Base-by-base conservation (phyloP, 2,329 filamentous ascomycete species). In the Pseudogymnoascus pannorum region DNA sequence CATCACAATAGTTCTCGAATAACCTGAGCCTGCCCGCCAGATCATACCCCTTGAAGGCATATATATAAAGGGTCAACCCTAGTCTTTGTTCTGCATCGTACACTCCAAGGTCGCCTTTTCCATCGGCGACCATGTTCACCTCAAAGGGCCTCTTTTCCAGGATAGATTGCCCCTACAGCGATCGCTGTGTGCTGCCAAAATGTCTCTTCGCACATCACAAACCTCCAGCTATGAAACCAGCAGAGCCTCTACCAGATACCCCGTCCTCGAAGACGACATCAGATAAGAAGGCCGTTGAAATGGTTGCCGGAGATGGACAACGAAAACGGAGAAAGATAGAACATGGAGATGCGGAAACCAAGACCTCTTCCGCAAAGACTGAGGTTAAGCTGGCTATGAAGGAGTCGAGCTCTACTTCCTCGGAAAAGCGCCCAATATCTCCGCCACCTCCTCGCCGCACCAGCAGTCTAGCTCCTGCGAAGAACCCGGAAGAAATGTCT, bases 291-390 rank as follows among this genome's bases (percentile, higher is more conserved):
- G 40, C 58, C 5, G 16, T 36, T 7, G 11, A 24, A 24, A 24
- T 58, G 20, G 36, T 64, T 57, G 67, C 66, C 62, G 69, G 74
- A 38, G 69, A 72, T 61, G 68, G 66, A n/a, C 69, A 67, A 58
- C 64, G 70, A 59, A 75, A 75, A 62, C 69, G 72, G 54, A 67
- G 65, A 51, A 73, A 69, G 58, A 40, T 69, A 51, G 64, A 62
- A n/a, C 59, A 63, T 48, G 65, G 62, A 5, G 60, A 62, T 16
- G 5, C 8, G 14, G 57, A 24, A 29, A 22, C 57, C 18, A 9
- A 24, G 9, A 9, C 18, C 36, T 16, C 57, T 6, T 7, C 31
- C 11, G 57, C 22, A 40, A 36, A 58, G 20, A 16, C 58, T 26
- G 58, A 60, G 20, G 12, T 20, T 7, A 60, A 36, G 20, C 4